Percentiles rank a stretch among this genome's conserved stretches.
Evolutionary conservation across 2,329 filamentous ascomycete species (phyloP).

Genomic region (Apiospora phragmitis): DNA sequence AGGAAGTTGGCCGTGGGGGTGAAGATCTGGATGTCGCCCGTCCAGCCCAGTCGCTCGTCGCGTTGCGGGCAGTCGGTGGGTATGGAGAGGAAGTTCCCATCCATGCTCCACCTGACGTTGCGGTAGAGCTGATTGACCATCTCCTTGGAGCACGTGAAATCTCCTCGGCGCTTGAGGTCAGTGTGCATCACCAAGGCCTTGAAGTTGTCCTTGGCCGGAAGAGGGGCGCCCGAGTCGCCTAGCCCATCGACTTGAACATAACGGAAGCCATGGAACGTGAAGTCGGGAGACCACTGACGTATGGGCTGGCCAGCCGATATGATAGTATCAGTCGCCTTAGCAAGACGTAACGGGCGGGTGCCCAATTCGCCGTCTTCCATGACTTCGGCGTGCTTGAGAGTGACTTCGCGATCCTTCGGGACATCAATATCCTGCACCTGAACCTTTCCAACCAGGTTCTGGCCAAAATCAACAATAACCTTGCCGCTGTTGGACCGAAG

Average conservation of each 20-base stretch:
- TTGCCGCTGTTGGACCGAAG: conserved; percentile 40
- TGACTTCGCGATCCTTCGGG: conserved; percentile 37
- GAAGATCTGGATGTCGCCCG: conserved; percentile 45
- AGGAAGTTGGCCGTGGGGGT: conserved; percentile 41
- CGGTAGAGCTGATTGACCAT: conserved; percentile 53
- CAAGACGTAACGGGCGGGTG: conserved; percentile 15
- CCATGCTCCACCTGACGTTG: conserved; percentile 56
- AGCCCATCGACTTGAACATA: conserved; percentile 44
- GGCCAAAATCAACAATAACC: conserved; percentile 50
- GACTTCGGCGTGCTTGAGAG: conserved; percentile 54
- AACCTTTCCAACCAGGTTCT: conserved; percentile 45
- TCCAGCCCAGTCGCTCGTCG: conserved; percentile 49
- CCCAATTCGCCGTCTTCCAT: conserved; percentile 45
- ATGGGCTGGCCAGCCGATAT: neutral
- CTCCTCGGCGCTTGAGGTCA: conserved; percentile 37
- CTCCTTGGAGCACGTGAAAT: conserved; percentile 50
- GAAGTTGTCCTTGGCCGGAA: conserved; percentile 11
- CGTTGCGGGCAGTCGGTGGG: conserved; percentile 51
- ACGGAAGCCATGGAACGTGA: conserved; percentile 50
- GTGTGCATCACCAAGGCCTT: conserved; percentile 23
- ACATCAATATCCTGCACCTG: conserved; percentile 25
- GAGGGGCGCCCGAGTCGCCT: conserved; percentile 16
- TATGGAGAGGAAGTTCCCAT: conserved; percentile 55
- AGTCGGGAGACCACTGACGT: conserved; percentile 29
- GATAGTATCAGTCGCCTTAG: neutral